A percentile compares a stretch with the other conserved stretches of the same genome.
These are phyloP conservation scores for Solanum piurae DNA, from an alignment of 257 asterid genomes.

Conservation along the genomic window DNA sequence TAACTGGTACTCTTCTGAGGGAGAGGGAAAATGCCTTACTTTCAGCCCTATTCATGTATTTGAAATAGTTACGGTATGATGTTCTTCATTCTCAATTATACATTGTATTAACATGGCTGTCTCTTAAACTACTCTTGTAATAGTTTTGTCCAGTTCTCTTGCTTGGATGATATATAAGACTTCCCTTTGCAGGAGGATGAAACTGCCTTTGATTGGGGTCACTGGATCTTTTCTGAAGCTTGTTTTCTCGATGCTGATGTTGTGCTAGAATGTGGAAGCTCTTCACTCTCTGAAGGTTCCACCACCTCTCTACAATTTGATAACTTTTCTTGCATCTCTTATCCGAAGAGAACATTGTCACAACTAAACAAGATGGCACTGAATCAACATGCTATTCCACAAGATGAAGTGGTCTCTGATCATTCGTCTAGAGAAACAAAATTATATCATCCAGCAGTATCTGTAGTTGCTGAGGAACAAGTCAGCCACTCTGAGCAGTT, in stretches of 20 bases:
- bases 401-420: conserved; percentile 13
- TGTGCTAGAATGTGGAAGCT: conserved; percentile 28
- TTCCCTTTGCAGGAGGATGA: conserved; percentile 44
- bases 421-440: conserved; percentile 7
- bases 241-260: conserved; percentile 6
- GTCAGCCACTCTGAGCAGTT: conserved; percentile 10
- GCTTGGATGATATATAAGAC: conserved; percentile 3
- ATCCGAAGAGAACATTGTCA: conserved; percentile 15
- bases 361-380: conserved; percentile 15
- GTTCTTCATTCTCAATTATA: background rate
- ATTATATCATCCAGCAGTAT: conserved; percentile 4
- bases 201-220: conserved; percentile 52
- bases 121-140: background rate
- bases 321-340: conserved; percentile 21
- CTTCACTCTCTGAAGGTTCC: conserved; percentile 38
- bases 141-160: background rate
- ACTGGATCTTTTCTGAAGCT: conserved; percentile 56
- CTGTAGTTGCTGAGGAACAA: conserved; percentile 14
- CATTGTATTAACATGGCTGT: background rate
- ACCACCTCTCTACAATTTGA: conserved; percentile 54
- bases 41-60: conserved; percentile 75
- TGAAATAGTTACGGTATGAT: conserved; percentile 55
- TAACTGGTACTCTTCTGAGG: conserved; percentile 24
- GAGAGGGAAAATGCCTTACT: conserved; percentile 37
- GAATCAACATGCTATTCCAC: conserved; percentile 13